phyloP scores from a whole-genome alignment of 441 rosid species.

The Metrosideros polymorpha region DNA sequence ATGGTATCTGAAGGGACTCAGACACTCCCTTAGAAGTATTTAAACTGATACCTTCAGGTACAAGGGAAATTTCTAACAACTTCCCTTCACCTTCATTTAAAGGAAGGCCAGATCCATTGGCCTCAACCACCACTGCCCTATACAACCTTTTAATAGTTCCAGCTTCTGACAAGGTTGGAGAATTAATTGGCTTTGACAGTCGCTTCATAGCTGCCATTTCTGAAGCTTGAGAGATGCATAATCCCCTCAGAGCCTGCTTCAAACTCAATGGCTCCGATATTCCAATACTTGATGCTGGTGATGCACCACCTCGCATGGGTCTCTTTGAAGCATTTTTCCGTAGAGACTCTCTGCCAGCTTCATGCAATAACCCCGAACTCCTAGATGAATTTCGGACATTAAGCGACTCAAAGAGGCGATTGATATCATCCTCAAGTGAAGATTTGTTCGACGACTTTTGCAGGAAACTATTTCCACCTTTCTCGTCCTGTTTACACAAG shows the following conservation, averaged over 20 bases:
- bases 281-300: conserved; percentile 55
- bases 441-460: conserved; percentile 29
- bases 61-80: conserved; percentile 55
- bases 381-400: conserved; percentile 35
- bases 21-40: conserved; percentile 15
- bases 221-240: conserved; percentile 80
- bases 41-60: conserved; percentile 31
- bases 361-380: conserved; percentile 14
- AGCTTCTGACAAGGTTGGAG: conserved; percentile 42
- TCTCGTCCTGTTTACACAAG: conserved; percentile 16
- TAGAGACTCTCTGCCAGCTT: conserved; percentile 28
- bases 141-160: conserved; percentile 54
- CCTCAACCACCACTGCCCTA: conserved; percentile 56
- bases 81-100: conserved; percentile 31
- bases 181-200: conserved; percentile 34
- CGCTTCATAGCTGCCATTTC: conserved; percentile 86
- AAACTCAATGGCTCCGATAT: conserved; percentile 62
- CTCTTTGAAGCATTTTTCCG: conserved; percentile 65
- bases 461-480: conserved; percentile 13
- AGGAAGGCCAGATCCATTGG: conserved; percentile 37
- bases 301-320: conserved; percentile 53
- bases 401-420: conserved; percentile 65
- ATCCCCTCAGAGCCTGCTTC: conserved; percentile 83
- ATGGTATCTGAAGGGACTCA: conserved; percentile 16
- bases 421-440: conserved; percentile 69